Evolutionary conservation across 2,329 filamentous ascomycete genomes (phyloP), one percentile per base, ranked within the genome.

Genomic region (Sclerotinia trifoliorum): DNA sequence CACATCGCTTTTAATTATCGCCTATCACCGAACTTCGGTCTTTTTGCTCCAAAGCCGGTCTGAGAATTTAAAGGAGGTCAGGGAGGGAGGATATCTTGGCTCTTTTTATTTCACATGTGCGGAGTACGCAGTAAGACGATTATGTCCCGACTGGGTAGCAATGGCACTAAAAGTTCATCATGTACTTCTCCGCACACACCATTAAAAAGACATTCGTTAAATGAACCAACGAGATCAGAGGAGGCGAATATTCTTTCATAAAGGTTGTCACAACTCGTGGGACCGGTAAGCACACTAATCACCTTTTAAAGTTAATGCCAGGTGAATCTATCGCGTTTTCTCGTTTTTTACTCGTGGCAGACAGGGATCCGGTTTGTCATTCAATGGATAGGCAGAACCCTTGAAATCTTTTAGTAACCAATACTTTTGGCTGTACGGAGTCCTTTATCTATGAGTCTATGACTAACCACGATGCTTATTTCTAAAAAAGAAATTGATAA

Each of bases 271-370:
- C 32, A 57, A 24, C 54, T 57, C 32, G 54, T 39, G 54, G 54
- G 32, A 42, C 21, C 32, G 54, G 54, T 57, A 24, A 57, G 54
- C 32, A 57, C 56, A 46, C 56, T 44, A 58, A 58, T 29, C 19
- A 19, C 29, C n/a, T 35, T 58, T 44, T 35, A 26, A 42, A 57
- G 55, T 42, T 48, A 61, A 46, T 17, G 42, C 42, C 26, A 48
- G 57, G 57, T 61, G 57, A 32, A 49, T 49, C 58, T 62, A 24
- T 62, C 58, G 35, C 46, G 13, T 62, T 62, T 51, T 62, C 58
- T 35, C 58, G 58, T 62, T 62, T 62, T 62, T 62, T 35, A 51
- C 58, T 62, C 58, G 58, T 62, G 58, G 58, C 58, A 62, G 21
- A 19, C 58, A 62, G 46, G 58, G 58, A 49, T 62, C 44, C 5